These are phyloP conservation scores for Polyporus tsugae DNA, from an alignment of 1,284 basidiomycete species.

Conservation along the genomic window DNA sequence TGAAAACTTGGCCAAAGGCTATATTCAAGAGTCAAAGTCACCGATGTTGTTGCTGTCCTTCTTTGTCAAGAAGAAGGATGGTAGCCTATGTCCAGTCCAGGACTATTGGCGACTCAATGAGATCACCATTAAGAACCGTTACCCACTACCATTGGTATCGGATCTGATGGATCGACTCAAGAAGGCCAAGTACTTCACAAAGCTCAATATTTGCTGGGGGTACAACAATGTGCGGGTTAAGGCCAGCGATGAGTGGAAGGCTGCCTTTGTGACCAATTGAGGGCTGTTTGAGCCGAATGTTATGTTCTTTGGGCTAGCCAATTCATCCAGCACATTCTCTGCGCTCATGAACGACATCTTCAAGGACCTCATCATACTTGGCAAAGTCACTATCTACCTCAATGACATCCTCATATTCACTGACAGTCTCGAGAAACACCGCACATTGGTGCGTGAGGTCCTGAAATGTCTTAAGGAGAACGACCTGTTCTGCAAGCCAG, in stretches of 20 bases:
- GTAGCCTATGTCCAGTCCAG: no score
- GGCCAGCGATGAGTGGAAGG: conserved; percentile 28
- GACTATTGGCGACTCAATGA: no score
- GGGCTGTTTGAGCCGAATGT: conserved; percentile 27
- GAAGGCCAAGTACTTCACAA: conserved; percentile 17
- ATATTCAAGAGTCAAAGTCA: no score
- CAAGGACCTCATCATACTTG: conserved; percentile 7
- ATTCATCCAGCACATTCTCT: not conserved
- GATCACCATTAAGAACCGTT: no score
- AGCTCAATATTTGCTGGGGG: conserved; percentile 21
- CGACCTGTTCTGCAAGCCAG: conserved; percentile 28
- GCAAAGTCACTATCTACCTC: conserved; percentile 8
- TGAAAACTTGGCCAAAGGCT: no score
- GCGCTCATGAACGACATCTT: not conserved
- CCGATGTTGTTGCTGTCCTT: no score
- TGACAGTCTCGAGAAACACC: not conserved
- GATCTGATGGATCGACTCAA: no score
- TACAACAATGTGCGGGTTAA: conserved; percentile 30
- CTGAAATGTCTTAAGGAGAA: conserved; percentile 16
- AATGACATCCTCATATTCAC: conserved; percentile 19
- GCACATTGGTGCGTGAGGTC: conserved; percentile 6
- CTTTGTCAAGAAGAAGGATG: no score
- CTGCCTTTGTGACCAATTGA: conserved; percentile 20
- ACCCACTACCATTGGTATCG: no score
- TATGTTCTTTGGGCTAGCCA: conserved; percentile 21